phyloP scores from a whole-genome alignment of 805 yeast species.

The Ogataea angusta region DNA sequence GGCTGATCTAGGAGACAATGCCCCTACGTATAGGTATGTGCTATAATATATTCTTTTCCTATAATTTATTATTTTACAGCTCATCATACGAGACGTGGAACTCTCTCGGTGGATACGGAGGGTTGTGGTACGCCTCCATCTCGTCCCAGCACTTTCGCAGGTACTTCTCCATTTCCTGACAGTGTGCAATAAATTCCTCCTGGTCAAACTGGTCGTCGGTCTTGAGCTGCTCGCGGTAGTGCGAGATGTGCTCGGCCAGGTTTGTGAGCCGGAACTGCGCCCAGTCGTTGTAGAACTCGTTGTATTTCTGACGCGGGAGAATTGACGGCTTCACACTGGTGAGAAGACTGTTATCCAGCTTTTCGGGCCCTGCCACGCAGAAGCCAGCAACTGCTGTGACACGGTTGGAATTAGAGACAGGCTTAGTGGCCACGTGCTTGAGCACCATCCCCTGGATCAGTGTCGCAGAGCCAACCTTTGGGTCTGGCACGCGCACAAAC shows the following conservation, averaged over 20 bases:
- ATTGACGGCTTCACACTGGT: conserved; percentile 34
- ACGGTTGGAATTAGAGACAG: conserved; percentile 35
- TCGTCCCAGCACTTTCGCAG: conserved; percentile 31
- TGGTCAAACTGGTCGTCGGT: conserved; percentile 29
- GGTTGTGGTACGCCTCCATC: conserved; percentile 30
- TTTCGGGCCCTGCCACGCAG: conserved; percentile 26
- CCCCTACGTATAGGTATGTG: conserved; percentile 37
- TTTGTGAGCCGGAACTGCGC: conserved; percentile 30
- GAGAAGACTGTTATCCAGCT: conserved; percentile 30
- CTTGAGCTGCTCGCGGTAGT: conserved; percentile 22
- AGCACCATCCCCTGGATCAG: conserved; percentile 46
- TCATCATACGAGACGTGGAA: conserved; percentile 24
- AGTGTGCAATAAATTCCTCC: conserved; percentile 24
- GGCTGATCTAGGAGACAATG: conserved; percentile 40
- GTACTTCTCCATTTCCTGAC: conserved; percentile 30
- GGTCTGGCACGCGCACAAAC: conserved; percentile 35
- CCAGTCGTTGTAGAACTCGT: conserved; percentile 35
- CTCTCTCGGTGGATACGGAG: conserved; percentile 26
- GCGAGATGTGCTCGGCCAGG: conserved; percentile 25
- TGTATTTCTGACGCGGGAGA: conserved; percentile 31
- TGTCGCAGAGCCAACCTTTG: conserved; percentile 43
- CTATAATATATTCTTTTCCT: background rate
- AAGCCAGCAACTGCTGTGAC: conserved; percentile 33
- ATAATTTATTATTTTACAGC: background rate
- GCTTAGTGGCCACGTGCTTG: conserved; percentile 46